These are phyloP conservation scores for Talaromyces sp. DNA, from an alignment of 2,329 filamentous ascomycete species.

Conservation along the genomic window DNA sequence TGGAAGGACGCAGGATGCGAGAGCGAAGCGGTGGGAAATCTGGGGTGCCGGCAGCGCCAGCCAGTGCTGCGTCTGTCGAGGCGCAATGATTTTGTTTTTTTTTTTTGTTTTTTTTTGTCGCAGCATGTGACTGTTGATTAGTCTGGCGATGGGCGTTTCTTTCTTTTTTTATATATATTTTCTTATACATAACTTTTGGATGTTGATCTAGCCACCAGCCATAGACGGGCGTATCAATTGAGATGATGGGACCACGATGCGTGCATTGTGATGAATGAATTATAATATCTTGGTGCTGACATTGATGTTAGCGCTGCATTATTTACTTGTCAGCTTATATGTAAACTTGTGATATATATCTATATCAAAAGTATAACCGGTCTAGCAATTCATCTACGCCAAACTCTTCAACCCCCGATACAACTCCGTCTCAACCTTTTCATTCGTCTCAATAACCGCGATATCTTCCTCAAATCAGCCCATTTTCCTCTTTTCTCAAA, in stretches of 20 bases:
- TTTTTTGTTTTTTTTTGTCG: neutral
- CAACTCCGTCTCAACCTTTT: slow-evolving; percentile 3
- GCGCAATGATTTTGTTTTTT: neutral
- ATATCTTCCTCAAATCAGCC: neutral
- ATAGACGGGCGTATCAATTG: neutral
- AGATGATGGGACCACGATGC: neutral
- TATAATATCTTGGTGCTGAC: neutral
- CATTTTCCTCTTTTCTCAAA: no score
- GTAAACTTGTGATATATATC: neutral
- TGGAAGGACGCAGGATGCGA: slow-evolving; percentile 85
- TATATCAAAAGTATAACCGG: neutral
- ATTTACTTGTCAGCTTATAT: neutral
- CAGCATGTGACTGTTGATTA: neutral
- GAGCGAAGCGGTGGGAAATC: slow-evolving; percentile 51
- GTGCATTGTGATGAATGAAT: neutral
- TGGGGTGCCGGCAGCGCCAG: slow-evolving; percentile 2
- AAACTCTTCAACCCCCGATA: slow-evolving; percentile 3
- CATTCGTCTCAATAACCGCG: slow-evolving; percentile 7
- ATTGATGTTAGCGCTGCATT: neutral
- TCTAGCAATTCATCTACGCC: neutral
- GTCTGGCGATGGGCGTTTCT: neutral
- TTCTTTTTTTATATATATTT: no score
- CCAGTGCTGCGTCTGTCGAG: neutral
- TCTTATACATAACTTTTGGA: neutral
- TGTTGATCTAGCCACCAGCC: neutral